A percentile compares a stretch with the other conserved stretches of the same genome.
Evolutionary conservation across 176 grass and related monocot genomes (phyloP).

Genomic region (Bothriochloa decipiens): DNA sequence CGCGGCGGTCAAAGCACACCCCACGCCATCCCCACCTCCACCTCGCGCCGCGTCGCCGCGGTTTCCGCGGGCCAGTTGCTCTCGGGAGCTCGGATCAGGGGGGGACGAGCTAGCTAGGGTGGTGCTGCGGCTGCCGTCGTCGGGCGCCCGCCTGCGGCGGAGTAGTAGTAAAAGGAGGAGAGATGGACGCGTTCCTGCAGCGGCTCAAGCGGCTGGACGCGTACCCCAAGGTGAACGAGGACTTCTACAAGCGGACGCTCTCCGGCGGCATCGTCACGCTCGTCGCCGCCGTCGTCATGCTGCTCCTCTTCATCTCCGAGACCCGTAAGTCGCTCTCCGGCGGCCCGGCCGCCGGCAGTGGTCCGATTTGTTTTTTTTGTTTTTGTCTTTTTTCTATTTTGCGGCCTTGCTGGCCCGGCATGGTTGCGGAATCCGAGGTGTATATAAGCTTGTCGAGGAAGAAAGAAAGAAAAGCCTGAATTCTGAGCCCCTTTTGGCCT

Average conservation of each 20-base stretch:
- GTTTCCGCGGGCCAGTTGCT: constrained; percentile 1
- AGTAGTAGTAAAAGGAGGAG: background rate
- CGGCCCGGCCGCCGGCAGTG: background rate
- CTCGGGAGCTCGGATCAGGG: constrained; percentile 29
- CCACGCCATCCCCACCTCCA: background rate
- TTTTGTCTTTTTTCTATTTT: background rate
- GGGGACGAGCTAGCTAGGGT: background rate
- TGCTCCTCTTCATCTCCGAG: constrained; percentile 91
- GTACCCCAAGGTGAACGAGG: constrained; percentile 97
- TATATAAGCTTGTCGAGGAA: background rate
- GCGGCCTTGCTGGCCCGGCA: background rate
- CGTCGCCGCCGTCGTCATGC: constrained; percentile 75
- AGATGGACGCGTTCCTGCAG: constrained; percentile 71
- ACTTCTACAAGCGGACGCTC: constrained; percentile 93
- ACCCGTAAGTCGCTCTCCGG: constrained; percentile 57
- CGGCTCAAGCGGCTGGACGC: constrained; percentile 90
- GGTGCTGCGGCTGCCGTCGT: constrained; percentile 7
- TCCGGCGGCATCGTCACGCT: constrained; percentile 94
- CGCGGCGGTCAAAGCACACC: constrained; percentile 40
- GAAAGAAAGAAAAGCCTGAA: background rate
- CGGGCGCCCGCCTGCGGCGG: background rate
- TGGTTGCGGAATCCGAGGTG: background rate
- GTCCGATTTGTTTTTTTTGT: background rate
- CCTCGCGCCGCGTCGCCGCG: constrained; percentile 18
- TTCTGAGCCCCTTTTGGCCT: background rate